Conservation (phyloP, 768 basidiomycete genomes). For the Polyporus arcularius region DNA sequence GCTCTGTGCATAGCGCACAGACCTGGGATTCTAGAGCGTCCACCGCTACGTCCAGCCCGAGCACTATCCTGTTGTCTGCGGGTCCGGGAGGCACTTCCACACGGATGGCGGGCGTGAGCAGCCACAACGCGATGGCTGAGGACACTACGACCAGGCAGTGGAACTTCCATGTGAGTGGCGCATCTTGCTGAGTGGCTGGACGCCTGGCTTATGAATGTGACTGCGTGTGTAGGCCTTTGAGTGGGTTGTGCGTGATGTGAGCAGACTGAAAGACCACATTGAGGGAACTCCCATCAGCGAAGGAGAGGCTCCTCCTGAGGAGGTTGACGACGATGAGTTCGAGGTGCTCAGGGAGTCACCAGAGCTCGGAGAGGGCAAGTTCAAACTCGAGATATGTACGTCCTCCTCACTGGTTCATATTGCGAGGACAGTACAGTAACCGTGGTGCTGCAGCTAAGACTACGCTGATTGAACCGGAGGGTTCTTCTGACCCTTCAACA, state of each 20-base stretch:
- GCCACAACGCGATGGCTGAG: constrained; percentile 24
- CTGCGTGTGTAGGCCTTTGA: constrained; percentile 59
- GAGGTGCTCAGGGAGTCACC: constrained; percentile 68
- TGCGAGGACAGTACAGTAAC: neutral
- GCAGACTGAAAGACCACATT: constrained; percentile 57
- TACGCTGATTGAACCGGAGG: neutral
- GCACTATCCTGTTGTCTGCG: constrained; percentile 22
- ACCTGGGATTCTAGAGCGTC: constrained; percentile 32
- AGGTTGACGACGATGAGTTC: constrained; percentile 44
- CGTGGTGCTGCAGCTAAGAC: constrained; percentile 13
- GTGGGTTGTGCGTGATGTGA: constrained; percentile 63
- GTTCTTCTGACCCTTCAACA: neutral
- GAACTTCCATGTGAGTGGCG: constrained; percentile 55
- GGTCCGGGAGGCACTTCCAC: constrained; percentile 13
- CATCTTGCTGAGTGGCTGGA: neutral
- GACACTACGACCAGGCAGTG: constrained; percentile 61
- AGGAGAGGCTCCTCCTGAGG: constrained; percentile 20
- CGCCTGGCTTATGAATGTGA: neutral
- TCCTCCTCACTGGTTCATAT: neutral
- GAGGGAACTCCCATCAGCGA: constrained; percentile 34
- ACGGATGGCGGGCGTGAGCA: constrained; percentile 14
- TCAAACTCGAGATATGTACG: constrained; percentile 70
- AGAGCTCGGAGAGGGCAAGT: constrained; percentile 67
- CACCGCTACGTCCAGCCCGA: constrained; percentile 24
- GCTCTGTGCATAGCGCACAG: constrained; percentile 19